These are phyloP conservation scores for Plectosphaerella plurivora DNA, from an alignment of 2,329 filamentous ascomycete species.

Conservation along the genomic window DNA sequence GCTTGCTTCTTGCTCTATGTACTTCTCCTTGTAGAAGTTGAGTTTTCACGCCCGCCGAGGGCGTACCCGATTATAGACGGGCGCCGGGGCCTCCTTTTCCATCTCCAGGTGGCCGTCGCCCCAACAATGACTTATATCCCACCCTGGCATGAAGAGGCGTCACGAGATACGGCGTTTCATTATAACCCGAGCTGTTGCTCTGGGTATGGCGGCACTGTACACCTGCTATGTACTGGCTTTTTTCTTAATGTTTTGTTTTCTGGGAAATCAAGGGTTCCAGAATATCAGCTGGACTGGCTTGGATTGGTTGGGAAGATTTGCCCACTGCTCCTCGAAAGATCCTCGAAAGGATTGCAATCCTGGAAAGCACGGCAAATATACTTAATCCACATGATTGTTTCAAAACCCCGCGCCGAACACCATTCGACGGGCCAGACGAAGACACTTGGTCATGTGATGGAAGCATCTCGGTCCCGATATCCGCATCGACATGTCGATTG, in stretches of 20 bases:
- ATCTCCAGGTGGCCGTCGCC: neutral
- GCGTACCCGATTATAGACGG: neutral
- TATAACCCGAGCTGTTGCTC: neutral
- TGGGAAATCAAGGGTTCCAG: neutral
- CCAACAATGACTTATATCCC: neutral
- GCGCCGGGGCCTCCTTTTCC: neutral
- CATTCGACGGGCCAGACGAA: too few relatives aligned
- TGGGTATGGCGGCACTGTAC: neutral
- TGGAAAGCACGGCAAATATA: neutral
- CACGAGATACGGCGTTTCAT: conserved; percentile 2
- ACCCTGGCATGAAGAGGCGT: conserved; percentile 3
- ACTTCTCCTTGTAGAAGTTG: neutral
- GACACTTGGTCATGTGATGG: too few relatives aligned
- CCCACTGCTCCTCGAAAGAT: too few relatives aligned
- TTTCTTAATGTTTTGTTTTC: neutral
- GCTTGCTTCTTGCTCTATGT: neutral
- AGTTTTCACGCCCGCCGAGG: neutral
- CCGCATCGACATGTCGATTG: too few relatives aligned
- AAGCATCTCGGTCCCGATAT: too few relatives aligned
- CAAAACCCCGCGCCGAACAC: conserved; percentile 2
- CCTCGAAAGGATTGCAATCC: neutral
- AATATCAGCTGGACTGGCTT: neutral
- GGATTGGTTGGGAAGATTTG: neutral
- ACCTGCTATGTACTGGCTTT: neutral
- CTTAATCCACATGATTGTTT: conserved; percentile 14